Percentiles rank a stretch among this genome's conserved stretches.
Evolutionary conservation across 495 filamentous ascomycete genomes (phyloP).

Genomic region (Clavariopsis aquatica): DNA sequence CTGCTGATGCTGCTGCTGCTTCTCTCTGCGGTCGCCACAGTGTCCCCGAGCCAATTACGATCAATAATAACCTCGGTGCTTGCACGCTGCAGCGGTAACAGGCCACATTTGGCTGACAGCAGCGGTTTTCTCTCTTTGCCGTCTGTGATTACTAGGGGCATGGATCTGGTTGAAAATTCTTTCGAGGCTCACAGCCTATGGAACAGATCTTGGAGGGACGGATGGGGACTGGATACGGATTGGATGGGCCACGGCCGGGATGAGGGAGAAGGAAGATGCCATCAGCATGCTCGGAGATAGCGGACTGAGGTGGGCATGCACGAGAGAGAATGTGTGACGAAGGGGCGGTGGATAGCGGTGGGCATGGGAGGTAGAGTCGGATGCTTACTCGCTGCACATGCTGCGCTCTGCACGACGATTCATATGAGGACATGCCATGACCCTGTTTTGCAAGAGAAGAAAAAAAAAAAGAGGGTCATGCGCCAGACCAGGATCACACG

Average conservation of each 20-base stretch:
- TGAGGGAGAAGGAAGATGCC: not conserved
- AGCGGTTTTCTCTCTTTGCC: not conserved
- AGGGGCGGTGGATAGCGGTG: slow-evolving; percentile 7
- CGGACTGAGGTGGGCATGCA: not conserved
- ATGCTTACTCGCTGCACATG: no score
- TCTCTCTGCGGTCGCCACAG: no score
- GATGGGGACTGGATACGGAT: slow-evolving; percentile 7
- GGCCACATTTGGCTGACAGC: not conserved
- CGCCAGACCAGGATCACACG: slow-evolving; percentile 9
- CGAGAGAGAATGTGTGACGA: slow-evolving; percentile 5
- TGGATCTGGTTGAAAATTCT: slow-evolving; percentile 16
- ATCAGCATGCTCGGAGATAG: slow-evolving; percentile 9
- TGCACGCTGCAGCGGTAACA: no score
- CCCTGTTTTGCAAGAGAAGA: no score
- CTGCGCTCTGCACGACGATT: slow-evolving; percentile 18
- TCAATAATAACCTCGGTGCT: no score
- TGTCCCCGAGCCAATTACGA: slow-evolving; percentile 5
- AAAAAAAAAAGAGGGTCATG: slow-evolving; percentile 22
- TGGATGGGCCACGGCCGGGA: no score
- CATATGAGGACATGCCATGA: not conserved
- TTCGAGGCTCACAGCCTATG: slow-evolving; percentile 12
- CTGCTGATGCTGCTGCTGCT: no score
- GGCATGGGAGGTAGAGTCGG: no score
- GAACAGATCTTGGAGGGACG: not conserved
- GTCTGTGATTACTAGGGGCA: not conserved